Conservation (phyloP, 768 basidiomycete genomes). For the Lentinula sp. region DNA sequence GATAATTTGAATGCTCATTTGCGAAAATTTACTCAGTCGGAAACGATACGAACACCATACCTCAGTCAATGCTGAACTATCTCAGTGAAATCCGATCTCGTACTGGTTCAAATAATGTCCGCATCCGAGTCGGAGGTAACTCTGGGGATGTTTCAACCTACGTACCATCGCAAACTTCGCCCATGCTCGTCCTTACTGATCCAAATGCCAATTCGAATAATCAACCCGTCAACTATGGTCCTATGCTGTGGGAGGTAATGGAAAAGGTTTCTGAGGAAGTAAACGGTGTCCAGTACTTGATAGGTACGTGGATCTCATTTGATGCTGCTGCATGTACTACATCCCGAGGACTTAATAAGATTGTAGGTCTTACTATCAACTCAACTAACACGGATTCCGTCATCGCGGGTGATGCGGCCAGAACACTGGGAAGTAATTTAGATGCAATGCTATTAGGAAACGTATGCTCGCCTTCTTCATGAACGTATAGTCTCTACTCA, state of each 20-base stretch:
- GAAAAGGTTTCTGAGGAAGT: conserved; percentile 27
- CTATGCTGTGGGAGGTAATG: conserved; percentile 41
- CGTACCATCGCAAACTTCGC: conserved; percentile 28
- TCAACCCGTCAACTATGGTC: conserved; percentile 42
- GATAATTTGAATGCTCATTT: not conserved
- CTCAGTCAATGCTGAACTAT: conserved; percentile 51
- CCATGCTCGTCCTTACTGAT: conserved; percentile 33
- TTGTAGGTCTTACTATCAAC: conserved; percentile 35
- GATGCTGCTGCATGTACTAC: not conserved
- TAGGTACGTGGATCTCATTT: conserved; percentile 17
- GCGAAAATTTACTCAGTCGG: conserved; percentile 31
- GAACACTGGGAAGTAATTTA: conserved; percentile 29
- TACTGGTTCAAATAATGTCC: conserved; percentile 30
- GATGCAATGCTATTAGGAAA: conserved; percentile 47
- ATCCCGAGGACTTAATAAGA: conserved; percentile 5
- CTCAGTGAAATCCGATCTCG: conserved; percentile 46
- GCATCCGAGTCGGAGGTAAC: conserved; percentile 46
- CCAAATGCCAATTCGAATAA: conserved; percentile 32
- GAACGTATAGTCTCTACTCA: not conserved
- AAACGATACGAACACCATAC: conserved; percentile 43
- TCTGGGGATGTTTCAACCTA: conserved; percentile 38
- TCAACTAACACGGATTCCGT: conserved; percentile 29
- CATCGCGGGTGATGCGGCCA: conserved; percentile 26
- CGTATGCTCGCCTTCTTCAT: conserved; percentile 18
- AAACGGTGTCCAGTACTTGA: conserved; percentile 21